A percentile compares a stretch with the other conserved stretches of the same genome.
Evolutionary conservation across 768 basidiomycete genomes (phyloP).

Genomic region (Trametes punicea): DNA sequence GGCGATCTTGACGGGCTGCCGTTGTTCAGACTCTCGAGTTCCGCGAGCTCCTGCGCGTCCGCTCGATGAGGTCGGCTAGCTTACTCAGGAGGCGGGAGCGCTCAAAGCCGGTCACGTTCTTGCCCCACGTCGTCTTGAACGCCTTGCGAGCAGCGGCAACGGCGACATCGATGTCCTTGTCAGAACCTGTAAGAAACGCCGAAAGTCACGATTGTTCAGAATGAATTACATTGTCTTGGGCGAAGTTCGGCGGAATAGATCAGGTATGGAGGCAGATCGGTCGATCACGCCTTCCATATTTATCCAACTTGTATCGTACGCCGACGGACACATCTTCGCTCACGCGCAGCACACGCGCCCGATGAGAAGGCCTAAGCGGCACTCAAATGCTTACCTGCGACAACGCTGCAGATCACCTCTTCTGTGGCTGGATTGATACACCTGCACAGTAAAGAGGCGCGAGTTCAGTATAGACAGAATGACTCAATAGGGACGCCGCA

Average conservation of each 20-base stretch:
- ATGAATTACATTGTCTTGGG: background rate
- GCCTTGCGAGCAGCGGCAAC: conserved; percentile 81
- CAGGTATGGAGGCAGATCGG: background rate
- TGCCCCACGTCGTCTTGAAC: conserved; percentile 85
- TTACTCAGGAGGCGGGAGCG: conserved; percentile 79
- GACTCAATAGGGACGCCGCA: background rate
- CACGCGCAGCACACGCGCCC: background rate
- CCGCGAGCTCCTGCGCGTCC: conserved; percentile 79
- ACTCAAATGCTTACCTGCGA: conserved; percentile 36
- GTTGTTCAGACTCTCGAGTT: conserved; percentile 84
- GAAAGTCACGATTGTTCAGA: background rate
- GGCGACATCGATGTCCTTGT: conserved; percentile 77
- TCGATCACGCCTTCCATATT: background rate
- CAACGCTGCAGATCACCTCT: conserved; percentile 63
- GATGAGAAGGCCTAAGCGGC: background rate
- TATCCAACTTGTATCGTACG: too few species aligned
- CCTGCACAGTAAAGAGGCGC: conserved; percentile 34
- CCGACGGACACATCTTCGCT: too few species aligned
- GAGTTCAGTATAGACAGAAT: background rate
- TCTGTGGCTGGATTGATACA: conserved; percentile 84
- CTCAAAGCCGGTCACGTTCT: conserved; percentile 80
- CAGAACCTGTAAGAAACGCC: conserved; percentile 44
- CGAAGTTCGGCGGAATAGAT: background rate
- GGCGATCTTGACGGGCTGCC: conserved; percentile 74
- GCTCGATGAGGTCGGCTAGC: conserved; percentile 87